phyloP scores from a whole-genome alignment of 371 early-diverging fungal genomes.

The Mortierella sp. region DNA sequence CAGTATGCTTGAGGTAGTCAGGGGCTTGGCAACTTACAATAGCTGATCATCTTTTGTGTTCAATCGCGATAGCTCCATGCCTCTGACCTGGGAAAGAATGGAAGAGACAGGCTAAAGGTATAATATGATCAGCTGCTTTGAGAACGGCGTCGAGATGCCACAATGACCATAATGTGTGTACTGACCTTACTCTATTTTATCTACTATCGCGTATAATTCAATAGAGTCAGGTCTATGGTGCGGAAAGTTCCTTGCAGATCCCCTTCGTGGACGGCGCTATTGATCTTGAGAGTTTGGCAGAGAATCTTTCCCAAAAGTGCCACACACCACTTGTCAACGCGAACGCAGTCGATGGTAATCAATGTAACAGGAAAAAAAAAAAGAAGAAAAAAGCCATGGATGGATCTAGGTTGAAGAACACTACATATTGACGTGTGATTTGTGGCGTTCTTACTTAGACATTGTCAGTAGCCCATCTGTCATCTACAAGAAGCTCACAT shows the following conservation, averaged over 20 bases:
- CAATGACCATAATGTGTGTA: too few relatives aligned
- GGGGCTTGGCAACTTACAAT: background rate
- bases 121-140: background rate
- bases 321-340: slow-evolving; percentile 26
- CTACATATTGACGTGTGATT: too few relatives aligned
- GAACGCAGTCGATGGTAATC: slow-evolving; percentile 21
- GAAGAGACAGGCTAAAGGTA: slow-evolving; percentile 46
- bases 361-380: too few relatives aligned
- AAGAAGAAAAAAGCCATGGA: background rate
- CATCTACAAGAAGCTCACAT: slow-evolving; percentile 38
- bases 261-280: slow-evolving; percentile 51
- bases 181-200: too few relatives aligned
- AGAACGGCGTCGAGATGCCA: background rate
- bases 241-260: slow-evolving; percentile 45
- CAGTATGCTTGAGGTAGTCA: background rate
- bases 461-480: slow-evolving; percentile 18
- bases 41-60: background rate
- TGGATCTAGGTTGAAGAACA: background rate
- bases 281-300: slow-evolving; percentile 41
- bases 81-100: slow-evolving; percentile 33
- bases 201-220: background rate
- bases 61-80: slow-evolving; percentile 32
- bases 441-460: background rate
- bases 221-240: slow-evolving; percentile 40
- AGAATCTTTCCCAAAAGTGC: slow-evolving; percentile 41